Conservation (phyloP, 768 basidiomycete genomes). For the Mycena kentingensis region DNA sequence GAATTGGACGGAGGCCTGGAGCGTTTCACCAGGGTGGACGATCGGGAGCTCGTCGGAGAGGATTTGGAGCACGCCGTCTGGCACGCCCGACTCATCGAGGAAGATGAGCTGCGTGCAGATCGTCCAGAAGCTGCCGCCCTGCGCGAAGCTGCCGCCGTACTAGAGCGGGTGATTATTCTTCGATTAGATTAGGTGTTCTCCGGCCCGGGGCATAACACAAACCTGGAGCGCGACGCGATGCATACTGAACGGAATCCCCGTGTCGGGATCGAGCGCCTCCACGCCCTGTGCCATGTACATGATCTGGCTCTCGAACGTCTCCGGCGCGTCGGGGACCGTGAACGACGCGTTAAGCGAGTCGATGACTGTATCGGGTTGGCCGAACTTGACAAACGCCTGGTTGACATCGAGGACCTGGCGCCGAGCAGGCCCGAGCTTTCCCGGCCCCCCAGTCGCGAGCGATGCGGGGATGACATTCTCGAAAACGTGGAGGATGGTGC, state of each 20-base stretch:
- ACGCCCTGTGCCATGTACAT: neutral
- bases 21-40: neutral
- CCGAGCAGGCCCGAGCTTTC: neutral
- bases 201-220: neutral
- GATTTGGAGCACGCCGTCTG: neutral
- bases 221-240: neutral
- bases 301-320: neutral
- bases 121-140: neutral
- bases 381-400: neutral
- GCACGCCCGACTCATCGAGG: neutral
- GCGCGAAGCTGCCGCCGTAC: neutral
- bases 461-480: too few relatives aligned
- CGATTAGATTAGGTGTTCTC: too few relatives aligned
- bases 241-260: neutral
- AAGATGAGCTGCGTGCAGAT: neutral
- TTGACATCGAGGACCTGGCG: neutral
- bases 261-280: neutral
- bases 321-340: neutral
- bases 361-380: neutral
- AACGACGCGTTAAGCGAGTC: neutral
- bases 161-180: neutral
- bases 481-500: neutral
- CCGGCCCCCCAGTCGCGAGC: neutral
- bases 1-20: neutral
- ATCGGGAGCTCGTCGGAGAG: neutral